Percentiles rank a stretch among this genome's conserved stretches.
Evolutionary conservation across 1,284 basidiomycete genomes (phyloP).

Genomic region (Tilletia setariae): DNA sequence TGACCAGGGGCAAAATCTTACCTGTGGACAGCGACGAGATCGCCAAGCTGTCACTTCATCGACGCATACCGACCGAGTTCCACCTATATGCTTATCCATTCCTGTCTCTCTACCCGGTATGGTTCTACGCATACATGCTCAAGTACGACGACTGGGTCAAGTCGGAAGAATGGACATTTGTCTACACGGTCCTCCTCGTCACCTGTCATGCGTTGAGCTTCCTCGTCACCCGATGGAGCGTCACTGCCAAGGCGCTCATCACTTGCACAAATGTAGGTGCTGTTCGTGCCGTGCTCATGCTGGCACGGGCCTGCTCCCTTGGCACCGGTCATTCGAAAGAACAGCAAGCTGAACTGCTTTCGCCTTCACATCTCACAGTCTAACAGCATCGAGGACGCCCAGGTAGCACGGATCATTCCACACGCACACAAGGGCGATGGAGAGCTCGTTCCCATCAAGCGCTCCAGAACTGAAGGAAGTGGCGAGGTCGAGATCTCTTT

Average conservation of each 20-base stretch:
- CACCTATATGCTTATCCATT: slow-evolving; percentile 83
- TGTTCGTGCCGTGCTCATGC: slow-evolving; percentile 24
- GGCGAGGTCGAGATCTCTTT: slow-evolving; percentile 70
- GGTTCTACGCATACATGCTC: slow-evolving; percentile 86
- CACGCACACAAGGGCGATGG: slow-evolving; percentile 81
- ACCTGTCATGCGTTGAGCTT: slow-evolving; percentile 88
- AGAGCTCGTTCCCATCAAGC: slow-evolving; percentile 77
- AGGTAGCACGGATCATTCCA: slow-evolving; percentile 79
- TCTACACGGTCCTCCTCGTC: slow-evolving; percentile 79
- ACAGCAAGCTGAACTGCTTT: slow-evolving; percentile 1
- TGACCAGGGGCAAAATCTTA: slow-evolving; percentile 18
- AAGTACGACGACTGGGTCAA: slow-evolving; percentile 71
- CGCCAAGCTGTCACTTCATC: slow-evolving; percentile 72
- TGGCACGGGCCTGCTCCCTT: slow-evolving; percentile 6
- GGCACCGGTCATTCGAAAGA: background rate
- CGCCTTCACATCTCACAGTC: slow-evolving; percentile 56
- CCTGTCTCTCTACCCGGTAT: slow-evolving; percentile 76
- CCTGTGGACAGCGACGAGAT: slow-evolving; percentile 82
- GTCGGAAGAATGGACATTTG: slow-evolving; percentile 67
- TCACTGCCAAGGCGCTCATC: slow-evolving; percentile 72
- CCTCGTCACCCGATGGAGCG: slow-evolving; percentile 85
- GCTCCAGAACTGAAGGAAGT: slow-evolving; percentile 51
- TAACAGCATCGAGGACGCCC: slow-evolving; percentile 67
- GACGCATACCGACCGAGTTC: slow-evolving; percentile 70
- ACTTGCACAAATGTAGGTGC: slow-evolving; percentile 59